These are phyloP conservation scores for Nemania abortiva DNA, from an alignment of 2,329 filamentous ascomycete species.

Conservation along the genomic window DNA sequence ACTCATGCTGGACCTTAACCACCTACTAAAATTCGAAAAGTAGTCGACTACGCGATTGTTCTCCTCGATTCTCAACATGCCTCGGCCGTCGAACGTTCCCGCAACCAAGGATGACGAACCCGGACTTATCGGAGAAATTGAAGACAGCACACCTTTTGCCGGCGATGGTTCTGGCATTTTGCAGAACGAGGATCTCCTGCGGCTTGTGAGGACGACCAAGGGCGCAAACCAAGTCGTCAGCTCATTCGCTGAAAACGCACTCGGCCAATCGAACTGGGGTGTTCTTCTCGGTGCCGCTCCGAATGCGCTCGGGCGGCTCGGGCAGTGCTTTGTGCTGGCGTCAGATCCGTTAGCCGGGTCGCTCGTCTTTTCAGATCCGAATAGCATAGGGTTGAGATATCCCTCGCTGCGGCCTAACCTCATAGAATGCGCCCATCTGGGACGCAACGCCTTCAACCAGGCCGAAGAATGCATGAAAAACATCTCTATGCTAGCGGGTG, in stretches of 20 bases:
- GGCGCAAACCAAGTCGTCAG: slow-evolving; percentile 11
- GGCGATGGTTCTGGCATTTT: slow-evolving; percentile 1
- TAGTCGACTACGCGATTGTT: too few species aligned
- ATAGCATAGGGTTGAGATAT: not conserved
- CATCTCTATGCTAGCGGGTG: slow-evolving; percentile 4
- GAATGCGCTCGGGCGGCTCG: slow-evolving; percentile 15
- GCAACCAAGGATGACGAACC: too few species aligned
- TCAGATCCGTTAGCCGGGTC: slow-evolving; percentile 15
- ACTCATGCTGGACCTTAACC: too few species aligned
- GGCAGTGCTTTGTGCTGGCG: slow-evolving; percentile 26
- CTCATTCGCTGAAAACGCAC: slow-evolving; percentile 16
- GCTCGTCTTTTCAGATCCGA: slow-evolving; percentile 7
- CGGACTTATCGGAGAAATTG: too few species aligned
- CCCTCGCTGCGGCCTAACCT: slow-evolving; percentile 14
- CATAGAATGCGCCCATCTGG: slow-evolving; percentile 14
- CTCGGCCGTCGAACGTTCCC: too few species aligned
- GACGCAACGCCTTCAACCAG: slow-evolving; percentile 13
- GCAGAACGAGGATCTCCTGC: slow-evolving; percentile 15
- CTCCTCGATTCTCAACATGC: too few species aligned
- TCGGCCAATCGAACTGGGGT: slow-evolving; percentile 25
- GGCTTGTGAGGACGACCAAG: slow-evolving; percentile 11
- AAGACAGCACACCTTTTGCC: too few species aligned
- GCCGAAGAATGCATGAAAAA: slow-evolving; percentile 18
- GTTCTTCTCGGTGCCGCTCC: slow-evolving; percentile 20
- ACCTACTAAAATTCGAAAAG: too few species aligned